phyloP scores from a whole-genome alignment of 805 yeast genomes.

The Saccharomycopsis sp. region DNA sequence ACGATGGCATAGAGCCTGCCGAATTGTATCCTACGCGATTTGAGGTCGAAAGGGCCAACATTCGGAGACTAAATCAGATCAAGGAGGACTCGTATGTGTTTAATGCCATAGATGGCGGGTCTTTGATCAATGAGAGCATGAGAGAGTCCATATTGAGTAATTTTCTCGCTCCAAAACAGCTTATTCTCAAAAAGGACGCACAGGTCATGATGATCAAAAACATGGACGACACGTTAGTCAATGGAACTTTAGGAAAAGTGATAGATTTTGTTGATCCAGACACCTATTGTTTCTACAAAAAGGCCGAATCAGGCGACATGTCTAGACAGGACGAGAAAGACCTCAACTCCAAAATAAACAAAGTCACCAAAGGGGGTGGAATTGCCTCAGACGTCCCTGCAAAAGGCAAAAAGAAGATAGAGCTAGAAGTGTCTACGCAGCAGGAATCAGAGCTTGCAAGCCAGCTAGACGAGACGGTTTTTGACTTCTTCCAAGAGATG shows the following conservation, averaged over 20 bases:
- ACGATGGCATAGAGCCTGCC: constrained; percentile 63
- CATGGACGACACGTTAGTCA: constrained; percentile 63
- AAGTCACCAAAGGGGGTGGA: constrained; percentile 17
- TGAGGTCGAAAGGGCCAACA: constrained; percentile 67
- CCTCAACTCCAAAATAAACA: constrained; percentile 11
- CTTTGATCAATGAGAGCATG: constrained; percentile 33
- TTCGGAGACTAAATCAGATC: constrained; percentile 38
- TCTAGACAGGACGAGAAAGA: not conserved
- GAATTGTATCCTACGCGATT: constrained; percentile 65
- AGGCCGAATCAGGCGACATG: constrained; percentile 19
- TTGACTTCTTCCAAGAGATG: constrained; percentile 37
- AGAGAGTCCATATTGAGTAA: constrained; percentile 43
- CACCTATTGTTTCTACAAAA: constrained; percentile 38
- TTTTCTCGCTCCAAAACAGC: constrained; percentile 53
- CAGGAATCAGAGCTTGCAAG: constrained; percentile 12
- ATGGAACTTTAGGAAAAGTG: constrained; percentile 72
- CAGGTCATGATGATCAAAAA: constrained; percentile 82
- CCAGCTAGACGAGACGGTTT: constrained; percentile 39
- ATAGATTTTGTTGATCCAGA: constrained; percentile 49
- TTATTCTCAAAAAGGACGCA: constrained; percentile 60
- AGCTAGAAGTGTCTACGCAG: not conserved
- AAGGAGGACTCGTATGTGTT: constrained; percentile 39
- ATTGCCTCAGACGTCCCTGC: constrained; percentile 19
- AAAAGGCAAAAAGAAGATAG: not conserved
- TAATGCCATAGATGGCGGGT: constrained; percentile 51